phyloP scores from a whole-genome alignment of 306 rosid genomes.

The Abrus precatorius region DNA sequence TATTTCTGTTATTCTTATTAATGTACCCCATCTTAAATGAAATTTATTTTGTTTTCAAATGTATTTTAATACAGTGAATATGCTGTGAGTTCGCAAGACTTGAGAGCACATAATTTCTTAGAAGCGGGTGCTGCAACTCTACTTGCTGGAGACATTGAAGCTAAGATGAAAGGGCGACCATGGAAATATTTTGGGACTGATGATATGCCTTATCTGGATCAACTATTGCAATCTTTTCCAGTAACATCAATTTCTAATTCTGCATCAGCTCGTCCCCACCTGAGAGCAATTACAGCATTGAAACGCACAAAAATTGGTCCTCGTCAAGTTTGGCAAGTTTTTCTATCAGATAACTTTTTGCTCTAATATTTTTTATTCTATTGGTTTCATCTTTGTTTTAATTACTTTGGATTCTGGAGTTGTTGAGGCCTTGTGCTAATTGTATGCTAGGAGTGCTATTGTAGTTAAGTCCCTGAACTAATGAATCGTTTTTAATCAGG shows the following conservation, averaged over 20 bases:
- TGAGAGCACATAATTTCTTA: constrained; percentile 72
- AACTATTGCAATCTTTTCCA: constrained; percentile 81
- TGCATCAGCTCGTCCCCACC: constrained; percentile 74
- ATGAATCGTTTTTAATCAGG: too few relatives aligned
- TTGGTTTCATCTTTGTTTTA: constrained; percentile 10
- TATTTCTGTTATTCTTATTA: constrained; percentile 41
- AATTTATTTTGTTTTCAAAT: constrained; percentile 33
- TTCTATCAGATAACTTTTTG: constrained; percentile 38
- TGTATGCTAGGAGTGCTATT: constrained; percentile 23
- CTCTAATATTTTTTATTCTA: constrained; percentile 21
- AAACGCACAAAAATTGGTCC: constrained; percentile 81
- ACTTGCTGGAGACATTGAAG: constrained; percentile 78
- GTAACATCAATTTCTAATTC: constrained; percentile 78
- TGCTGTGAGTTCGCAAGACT: constrained; percentile 65
- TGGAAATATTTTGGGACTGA: constrained; percentile 91
- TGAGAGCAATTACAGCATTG: constrained; percentile 91
- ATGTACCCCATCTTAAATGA: not conserved
- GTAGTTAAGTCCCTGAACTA: not conserved
- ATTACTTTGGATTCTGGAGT: not conserved
- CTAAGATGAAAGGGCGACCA: constrained; percentile 80
- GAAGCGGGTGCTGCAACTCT: constrained; percentile 93
- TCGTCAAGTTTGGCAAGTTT: constrained; percentile 73
- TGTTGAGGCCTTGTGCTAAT: not conserved
- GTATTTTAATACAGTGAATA: constrained; percentile 68
- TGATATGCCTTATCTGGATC: constrained; percentile 90